Evolutionary conservation across 1,284 basidiomycete species (phyloP), one percentile per base, ranked within the genome.

Genomic region (Naganishia cerealis): DNA sequence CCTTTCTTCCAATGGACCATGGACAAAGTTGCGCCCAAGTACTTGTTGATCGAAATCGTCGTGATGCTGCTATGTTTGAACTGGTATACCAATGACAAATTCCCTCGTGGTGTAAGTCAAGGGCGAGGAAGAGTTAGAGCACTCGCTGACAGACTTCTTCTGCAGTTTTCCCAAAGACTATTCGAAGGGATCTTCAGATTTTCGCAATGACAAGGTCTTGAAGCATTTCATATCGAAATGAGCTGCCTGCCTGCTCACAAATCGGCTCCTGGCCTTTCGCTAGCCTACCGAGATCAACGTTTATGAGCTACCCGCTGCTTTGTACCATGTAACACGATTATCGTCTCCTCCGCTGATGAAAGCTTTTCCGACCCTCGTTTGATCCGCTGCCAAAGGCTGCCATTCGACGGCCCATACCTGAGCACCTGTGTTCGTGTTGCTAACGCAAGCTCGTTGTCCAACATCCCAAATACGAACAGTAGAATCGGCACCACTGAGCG

Each of bases 381-480:
- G 86, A 82, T 50, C 84, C 81, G n/a, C 86, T 85, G 48, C 81
- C 75, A 36, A 85, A 15, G 90, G 90, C 63, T 89, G 84, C 91
- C 91, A 94, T 24, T 87, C 86, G 9, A 94, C 87, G 18, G 86
- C 84, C 92, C 92, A 94, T 0, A 94, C 89, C 74, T 92, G 90
- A 21, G 87, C 88, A 0, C 86, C 86, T 58, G 91, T 88, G 72
- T 88, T 86, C 7, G 88, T 84, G 0, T 90, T 91, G 39, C 87
- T 90, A 5, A 94, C 90, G 29, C 87, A 87, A 0, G 87, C 82
- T 9, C 91, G 87, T 38, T 90, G 85, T 1, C 84, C 86, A 56
- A 94, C 85, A 75, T 94, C 92, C 92, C 92, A 94, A 3, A 94
- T 86, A 76, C 91, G 92, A 73, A 92, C 86, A 1, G 86, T 87